Evolutionary conservation across 1,284 basidiomycete genomes (phyloP), one percentile per base, ranked within the genome.

Genomic region (Agroathelia rolfsii): DNA sequence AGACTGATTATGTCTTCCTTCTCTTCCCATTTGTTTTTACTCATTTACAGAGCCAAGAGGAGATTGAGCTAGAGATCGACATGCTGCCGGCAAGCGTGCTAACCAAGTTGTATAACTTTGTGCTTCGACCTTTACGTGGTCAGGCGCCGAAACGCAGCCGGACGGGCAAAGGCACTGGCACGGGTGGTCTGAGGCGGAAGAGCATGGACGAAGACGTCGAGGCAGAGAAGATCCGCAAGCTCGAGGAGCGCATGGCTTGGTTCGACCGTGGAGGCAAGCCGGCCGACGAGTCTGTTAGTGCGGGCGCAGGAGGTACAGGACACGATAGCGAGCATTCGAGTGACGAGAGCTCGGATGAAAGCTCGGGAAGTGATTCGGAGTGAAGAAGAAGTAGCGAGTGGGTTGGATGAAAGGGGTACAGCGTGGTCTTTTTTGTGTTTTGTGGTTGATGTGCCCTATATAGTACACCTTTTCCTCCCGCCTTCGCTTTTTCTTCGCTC

Each of bases 51-150:
- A 87, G 85, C 54, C 86, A 82, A 34, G 87, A 95, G 55, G 92
- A 96, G 63, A 95, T 96, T 48, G 92, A 96, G 59, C 74, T 96
- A 28, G 93, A 96, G 58, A 95, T 96, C 46, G 92, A 96, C 51
- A 66, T 77, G 28, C 67, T 96, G 22, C 89, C 92, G 32, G 65
- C 82, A 4, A 58, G 71, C 13, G 90, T 93, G 19, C 72, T 95
- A 30, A 80, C 81, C 36, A 87, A 88, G 59, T 69, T 96, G 17
- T 96, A 95, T 66, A 92, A 93, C 58, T 89, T 87, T 49, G 93
- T 95, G 41, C 71, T 92, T 40, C 74, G 84, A 12, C 84, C 81
- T 2, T 55, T 78, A 41, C 69, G 72, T 24, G 68, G 69, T 24
- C 61, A 69, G 5, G 56, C 57, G 7, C 65, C 67, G 20, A 83